Percentiles rank a stretch among this genome's conserved stretches.
Evolutionary conservation across 2,329 filamentous ascomycete genomes (phyloP).

Genomic region (Rhynchosporium secalis): DNA sequence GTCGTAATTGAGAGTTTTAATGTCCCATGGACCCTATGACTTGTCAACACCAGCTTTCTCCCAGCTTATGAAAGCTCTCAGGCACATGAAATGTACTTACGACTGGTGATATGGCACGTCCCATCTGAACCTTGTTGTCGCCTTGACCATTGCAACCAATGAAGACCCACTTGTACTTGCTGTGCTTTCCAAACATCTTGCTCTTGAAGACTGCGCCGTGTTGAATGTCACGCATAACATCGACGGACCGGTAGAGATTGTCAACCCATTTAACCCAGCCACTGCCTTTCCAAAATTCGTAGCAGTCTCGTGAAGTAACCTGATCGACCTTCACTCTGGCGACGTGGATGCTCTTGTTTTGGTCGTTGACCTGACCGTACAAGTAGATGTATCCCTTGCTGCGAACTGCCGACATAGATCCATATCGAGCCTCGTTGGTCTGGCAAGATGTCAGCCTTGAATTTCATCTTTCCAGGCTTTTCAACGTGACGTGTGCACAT

Average conservation of each 20-base stretch:
- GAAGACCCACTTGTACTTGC: constrained; percentile 23
- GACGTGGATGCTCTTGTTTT: constrained; percentile 23
- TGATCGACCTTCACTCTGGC: constrained; percentile 19
- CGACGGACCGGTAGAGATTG: constrained; percentile 7
- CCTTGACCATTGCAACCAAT: constrained; percentile 25
- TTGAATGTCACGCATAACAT: constrained; percentile 23
- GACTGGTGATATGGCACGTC: constrained; percentile 23
- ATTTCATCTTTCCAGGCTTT: neutral
- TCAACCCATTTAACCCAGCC: constrained; percentile 21
- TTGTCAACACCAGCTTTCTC: neutral
- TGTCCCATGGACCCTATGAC: neutral
- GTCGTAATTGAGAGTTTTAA: neutral
- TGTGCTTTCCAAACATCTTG: constrained; percentile 25
- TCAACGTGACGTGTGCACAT: too few relatives aligned
- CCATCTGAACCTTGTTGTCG: constrained; percentile 27
- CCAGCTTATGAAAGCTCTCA: neutral
- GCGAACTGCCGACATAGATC: constrained; percentile 20
- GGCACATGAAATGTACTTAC: constrained; percentile 2
- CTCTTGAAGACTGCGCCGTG: constrained; percentile 31
- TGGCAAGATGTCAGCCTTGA: constrained; percentile 1
- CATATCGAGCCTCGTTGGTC: constrained; percentile 24
- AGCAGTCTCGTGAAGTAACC: constrained; percentile 1
- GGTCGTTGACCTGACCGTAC: constrained; percentile 24
- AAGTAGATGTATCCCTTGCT: constrained; percentile 22
- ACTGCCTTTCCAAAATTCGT: constrained; percentile 23